Conservation (phyloP, 805 yeast species). For the Cyberlindnera mississippiensis region DNA sequence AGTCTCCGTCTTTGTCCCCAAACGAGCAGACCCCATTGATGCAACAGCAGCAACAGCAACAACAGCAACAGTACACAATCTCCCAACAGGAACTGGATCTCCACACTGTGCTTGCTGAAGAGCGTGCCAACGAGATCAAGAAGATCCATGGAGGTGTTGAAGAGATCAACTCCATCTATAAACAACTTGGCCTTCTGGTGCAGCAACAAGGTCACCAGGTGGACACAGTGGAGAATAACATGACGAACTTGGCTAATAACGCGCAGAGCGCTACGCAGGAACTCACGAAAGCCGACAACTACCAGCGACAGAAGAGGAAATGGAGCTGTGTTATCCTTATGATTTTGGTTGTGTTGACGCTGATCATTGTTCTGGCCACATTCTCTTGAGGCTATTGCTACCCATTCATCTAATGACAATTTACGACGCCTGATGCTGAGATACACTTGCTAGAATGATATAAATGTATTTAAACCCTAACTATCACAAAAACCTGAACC, state of each 20-base stretch:
- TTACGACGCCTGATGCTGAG: too few species aligned
- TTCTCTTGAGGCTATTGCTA: constrained; percentile 8
- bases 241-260: constrained; percentile 57
- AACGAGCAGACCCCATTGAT: constrained; percentile 23
- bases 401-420: not conserved
- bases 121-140: constrained; percentile 68
- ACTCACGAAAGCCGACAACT: constrained; percentile 66
- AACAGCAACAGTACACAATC: constrained; percentile 34
- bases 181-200: constrained; percentile 74
- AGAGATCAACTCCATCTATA: constrained; percentile 82
- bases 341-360: constrained; percentile 52
- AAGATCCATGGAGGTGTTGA: constrained; percentile 73
- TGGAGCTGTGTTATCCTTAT: constrained; percentile 70
- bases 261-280: constrained; percentile 70
- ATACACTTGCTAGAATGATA: too few species aligned
- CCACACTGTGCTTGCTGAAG: constrained; percentile 61
- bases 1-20: constrained; percentile 12
- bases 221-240: constrained; percentile 79
- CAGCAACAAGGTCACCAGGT: constrained; percentile 82
- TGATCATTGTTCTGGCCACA: constrained; percentile 55
- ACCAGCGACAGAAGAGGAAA: constrained; percentile 63
- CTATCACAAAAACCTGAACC: too few species aligned
- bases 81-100: constrained; percentile 54
- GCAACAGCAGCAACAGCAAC: constrained; percentile 30
- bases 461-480: too few species aligned